Evolutionary conservation across 164 flowering plant genomes (phyloP), one percentile per base, ranked within the genome.

Genomic region (Dillenia suffruticosa): DNA sequence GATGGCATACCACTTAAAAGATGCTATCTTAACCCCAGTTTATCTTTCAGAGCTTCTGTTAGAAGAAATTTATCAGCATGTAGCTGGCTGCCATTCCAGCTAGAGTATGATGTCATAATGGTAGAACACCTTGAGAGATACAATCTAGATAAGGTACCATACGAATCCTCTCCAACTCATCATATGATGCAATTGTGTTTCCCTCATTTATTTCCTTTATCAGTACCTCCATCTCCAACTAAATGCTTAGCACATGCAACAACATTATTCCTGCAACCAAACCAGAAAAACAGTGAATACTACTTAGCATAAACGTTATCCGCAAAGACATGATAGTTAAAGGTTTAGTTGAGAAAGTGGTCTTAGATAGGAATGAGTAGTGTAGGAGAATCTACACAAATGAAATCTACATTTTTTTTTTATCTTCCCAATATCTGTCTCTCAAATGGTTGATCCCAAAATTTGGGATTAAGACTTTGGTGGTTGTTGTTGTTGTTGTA

Each of bases 201-300:
- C 93, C 95, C 65, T 90, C 96, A 68, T 90, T 92, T 68, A 68
- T 58, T 58, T 62, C 96, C 98, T 70, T 70, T 69, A 0, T 81
- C 66, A 32, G 98, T 89, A 19, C 95, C 98, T 15, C 98, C 96
- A 71, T 92, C 98, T 67, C 88, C 90, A 49, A 84, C 81, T 72
- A 80, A 84, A 78, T 87, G 92, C 75, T 87, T 87, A 48, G 87
- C 88, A 71, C 89, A 84, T 1, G 88, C 83, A 63, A 81, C 57
- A 47, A 84, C 86, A 66, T 80, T 84, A 57, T 76, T 76, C 69
- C 89, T 87, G 76, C 52, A 66, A 58, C 53, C 56, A 60, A 60
- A 46, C 19, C 66, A 72, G 24, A 53, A 32, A 45, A 19, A 3
- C 40, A 32, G 12, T 10, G 12, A 50, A n/a, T 32, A 13, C 1